Conservation (phyloP, 805 yeast genomes). For the Hanseniaspora singularis region DNA sequence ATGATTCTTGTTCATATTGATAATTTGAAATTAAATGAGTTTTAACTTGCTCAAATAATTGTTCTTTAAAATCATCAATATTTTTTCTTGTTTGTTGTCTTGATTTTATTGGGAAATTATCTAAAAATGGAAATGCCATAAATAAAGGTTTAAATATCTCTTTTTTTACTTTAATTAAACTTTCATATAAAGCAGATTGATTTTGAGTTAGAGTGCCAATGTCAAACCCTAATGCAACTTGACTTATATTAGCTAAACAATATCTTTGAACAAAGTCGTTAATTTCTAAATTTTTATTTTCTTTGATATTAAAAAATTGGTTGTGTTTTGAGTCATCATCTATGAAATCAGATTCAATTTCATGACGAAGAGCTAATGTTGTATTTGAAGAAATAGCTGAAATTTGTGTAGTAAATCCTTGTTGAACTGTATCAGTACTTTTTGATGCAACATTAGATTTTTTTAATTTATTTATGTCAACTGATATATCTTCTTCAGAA, state of each 20-base stretch:
- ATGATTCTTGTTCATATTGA: conserved; percentile 27
- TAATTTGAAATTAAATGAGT: conserved; percentile 25
- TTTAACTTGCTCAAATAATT: conserved; percentile 30
- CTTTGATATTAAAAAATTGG: neutral
- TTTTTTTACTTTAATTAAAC: conserved; percentile 35
- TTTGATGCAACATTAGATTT: too few relatives aligned
- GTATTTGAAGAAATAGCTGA: neutral
- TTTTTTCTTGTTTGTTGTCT: conserved; percentile 35
- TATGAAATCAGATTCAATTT: too few relatives aligned
- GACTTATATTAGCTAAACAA: conserved; percentile 39
- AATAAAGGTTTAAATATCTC: conserved; percentile 46
- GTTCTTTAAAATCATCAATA: conserved; percentile 33
- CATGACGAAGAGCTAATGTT: too few relatives aligned
- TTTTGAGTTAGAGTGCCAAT: conserved; percentile 31
- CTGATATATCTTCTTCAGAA: too few relatives aligned
- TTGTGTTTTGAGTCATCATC: too few relatives aligned
- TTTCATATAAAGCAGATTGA: conserved; percentile 30
- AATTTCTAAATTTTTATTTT: conserved; percentile 21
- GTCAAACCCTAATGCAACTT: conserved; percentile 40
- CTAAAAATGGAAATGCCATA: conserved; percentile 45
- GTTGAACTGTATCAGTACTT: too few relatives aligned
- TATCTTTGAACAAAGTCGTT: conserved; percentile 37
- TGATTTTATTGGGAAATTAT: conserved; percentile 37
- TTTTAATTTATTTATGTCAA: too few relatives aligned
- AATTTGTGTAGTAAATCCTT: neutral